These are phyloP conservation scores for Dianthus caryophyllus DNA, from an alignment of 148 eudicot species.

Conservation along the genomic window DNA sequence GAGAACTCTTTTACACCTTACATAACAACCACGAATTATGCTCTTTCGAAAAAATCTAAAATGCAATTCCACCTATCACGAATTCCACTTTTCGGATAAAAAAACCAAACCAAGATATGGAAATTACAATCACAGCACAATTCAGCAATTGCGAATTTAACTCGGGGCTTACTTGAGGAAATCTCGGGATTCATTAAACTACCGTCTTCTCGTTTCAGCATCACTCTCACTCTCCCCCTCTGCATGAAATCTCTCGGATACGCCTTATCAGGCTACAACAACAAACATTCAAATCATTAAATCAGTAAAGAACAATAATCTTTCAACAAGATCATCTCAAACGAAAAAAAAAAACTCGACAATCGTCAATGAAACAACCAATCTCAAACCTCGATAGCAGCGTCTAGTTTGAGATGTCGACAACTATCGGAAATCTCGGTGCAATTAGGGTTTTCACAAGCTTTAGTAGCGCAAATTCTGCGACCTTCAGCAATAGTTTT, in stretches of 20 bases:
- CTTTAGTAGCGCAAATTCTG: constrained; percentile 53
- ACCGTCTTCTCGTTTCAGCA: constrained; percentile 74
- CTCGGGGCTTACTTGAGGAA: constrained; percentile 52
- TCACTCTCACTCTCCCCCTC: constrained; percentile 76
- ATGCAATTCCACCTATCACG: background rate
- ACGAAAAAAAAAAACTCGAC: no score
- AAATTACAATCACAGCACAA: constrained; percentile 15
- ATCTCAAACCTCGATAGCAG: constrained; percentile 53
- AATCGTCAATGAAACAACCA: background rate
- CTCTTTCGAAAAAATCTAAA: background rate
- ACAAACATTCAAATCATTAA: background rate
- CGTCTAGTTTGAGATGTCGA: constrained; percentile 53
- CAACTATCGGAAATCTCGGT: constrained; percentile 73
- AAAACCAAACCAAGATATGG: background rate
- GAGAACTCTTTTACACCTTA: background rate
- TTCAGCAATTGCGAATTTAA: background rate
- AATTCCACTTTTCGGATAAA: background rate
- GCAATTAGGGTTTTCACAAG: constrained; percentile 80
- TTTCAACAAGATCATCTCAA: no score
- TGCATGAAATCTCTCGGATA: constrained; percentile 90
- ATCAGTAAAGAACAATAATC: background rate
- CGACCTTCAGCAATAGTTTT: constrained; percentile 80
- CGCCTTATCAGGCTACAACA: constrained; percentile 60
- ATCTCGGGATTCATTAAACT: constrained; percentile 58
- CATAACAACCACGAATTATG: background rate